Conservation (phyloP, 1,139 yeast species). For the Nakaseomyces nivariensis region DNA sequence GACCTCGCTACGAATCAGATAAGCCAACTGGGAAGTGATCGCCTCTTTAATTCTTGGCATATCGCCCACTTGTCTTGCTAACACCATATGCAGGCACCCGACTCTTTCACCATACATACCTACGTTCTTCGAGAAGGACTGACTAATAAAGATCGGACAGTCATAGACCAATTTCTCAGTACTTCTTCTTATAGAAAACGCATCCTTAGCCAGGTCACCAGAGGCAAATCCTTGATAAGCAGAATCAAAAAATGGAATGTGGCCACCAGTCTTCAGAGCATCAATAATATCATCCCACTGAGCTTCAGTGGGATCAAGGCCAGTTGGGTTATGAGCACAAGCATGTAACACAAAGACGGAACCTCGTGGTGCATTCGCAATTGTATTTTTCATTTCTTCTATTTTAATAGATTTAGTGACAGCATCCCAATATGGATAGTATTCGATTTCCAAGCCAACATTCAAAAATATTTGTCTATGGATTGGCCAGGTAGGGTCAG, state of each 20-base stretch:
- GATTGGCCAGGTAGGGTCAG: slow-evolving; percentile 95
- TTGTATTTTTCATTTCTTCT: slow-evolving; percentile 56
- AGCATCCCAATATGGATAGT: slow-evolving; percentile 76
- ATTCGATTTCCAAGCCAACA: slow-evolving; percentile 51
- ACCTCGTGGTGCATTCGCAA: slow-evolving; percentile 63
- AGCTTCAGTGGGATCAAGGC: slow-evolving; percentile 80
- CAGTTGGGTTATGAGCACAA: slow-evolving; percentile 98
- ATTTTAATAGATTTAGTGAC: slow-evolving; percentile 54
- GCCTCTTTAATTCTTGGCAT: slow-evolving; percentile 38
- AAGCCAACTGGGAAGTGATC: slow-evolving; percentile 65
- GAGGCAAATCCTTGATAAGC: slow-evolving; percentile 98
- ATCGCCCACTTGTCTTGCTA: slow-evolving; percentile 31
- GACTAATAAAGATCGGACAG: slow-evolving; percentile 63
- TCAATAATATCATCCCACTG: slow-evolving; percentile 73
- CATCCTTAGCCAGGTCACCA: slow-evolving; percentile 76
- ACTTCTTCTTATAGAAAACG: slow-evolving; percentile 79
- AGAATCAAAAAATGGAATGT: slow-evolving; percentile 83
- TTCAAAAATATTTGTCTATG: slow-evolving; percentile 72
- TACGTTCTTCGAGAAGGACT: slow-evolving; percentile 94
- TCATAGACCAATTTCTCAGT: slow-evolving; percentile 38
- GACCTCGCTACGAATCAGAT: slow-evolving; percentile 70
- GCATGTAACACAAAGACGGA: slow-evolving; percentile 83
- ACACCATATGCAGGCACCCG: slow-evolving; percentile 76
- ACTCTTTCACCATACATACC: slow-evolving; percentile 98
- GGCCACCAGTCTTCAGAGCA: slow-evolving; percentile 50